These are phyloP conservation scores for Apophysomyces elegans DNA, from an alignment of 371 early-diverging fungal species.

Conservation along the genomic window DNA sequence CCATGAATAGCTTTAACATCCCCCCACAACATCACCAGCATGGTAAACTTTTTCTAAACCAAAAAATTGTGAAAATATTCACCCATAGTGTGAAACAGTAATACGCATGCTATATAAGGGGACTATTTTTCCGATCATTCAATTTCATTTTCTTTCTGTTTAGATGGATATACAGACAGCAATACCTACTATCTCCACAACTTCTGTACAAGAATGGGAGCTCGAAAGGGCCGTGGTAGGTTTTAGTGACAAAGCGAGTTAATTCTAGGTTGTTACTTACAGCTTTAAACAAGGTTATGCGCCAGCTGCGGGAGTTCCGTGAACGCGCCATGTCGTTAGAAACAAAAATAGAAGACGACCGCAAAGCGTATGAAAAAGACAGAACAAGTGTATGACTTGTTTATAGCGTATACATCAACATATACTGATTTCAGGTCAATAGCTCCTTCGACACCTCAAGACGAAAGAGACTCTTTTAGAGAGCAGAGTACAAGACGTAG, in stretches of 20 bases:
- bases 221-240: conserved; percentile 32
- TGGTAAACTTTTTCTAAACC: no score
- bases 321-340: conserved; percentile 21
- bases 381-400: conserved; percentile 29
- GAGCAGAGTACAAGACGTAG: conserved; percentile 29
- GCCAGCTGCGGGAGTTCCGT: conserved; percentile 27
- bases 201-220: conserved; percentile 39
- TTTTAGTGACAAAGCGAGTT: not conserved
- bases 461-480: conserved; percentile 33
- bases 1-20: not conserved
- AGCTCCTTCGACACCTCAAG: conserved; percentile 38
- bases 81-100: conserved; percentile 4
- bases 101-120: conserved; percentile 8
- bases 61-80: conserved; percentile 9
- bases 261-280: not conserved
- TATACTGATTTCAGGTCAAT: not conserved
- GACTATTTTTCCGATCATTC: conserved; percentile 7
- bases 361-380: conserved; percentile 31
- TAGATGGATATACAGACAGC: conserved; percentile 10
- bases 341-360: conserved; percentile 24
- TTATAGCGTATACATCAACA: no score
- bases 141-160: conserved; percentile 12
- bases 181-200: conserved; percentile 15
- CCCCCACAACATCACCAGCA: not conserved
- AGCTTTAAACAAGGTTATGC: conserved; percentile 24